Conservation (phyloP, 23 red algal genomes). For the Gracilariopsis chorda region DNA sequence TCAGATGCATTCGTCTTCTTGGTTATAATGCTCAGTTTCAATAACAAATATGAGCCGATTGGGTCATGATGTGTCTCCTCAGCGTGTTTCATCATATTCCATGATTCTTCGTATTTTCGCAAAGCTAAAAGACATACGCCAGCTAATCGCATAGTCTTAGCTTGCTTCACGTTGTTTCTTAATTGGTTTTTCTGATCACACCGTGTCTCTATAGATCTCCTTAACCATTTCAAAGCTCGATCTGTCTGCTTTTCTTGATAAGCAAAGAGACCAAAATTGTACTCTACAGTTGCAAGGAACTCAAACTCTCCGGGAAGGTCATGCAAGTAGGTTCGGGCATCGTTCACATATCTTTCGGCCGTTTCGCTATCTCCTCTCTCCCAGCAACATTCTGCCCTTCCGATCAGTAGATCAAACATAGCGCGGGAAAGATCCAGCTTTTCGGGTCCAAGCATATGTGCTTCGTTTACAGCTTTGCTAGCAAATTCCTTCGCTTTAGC, state of each 20-base stretch:
- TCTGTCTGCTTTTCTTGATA: conserved; percentile 50
- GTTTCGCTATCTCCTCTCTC: conserved; percentile 28
- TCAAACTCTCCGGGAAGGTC: conserved; percentile 58
- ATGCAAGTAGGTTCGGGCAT: conserved; percentile 32
- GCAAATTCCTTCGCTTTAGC: conserved; percentile 53
- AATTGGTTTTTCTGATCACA: conserved; percentile 8
- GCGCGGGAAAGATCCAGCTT: conserved; percentile 7
- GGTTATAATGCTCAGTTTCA: conserved; percentile 65
- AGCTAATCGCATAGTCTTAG: conserved; percentile 52
- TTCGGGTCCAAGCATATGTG: neutral
- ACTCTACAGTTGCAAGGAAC: conserved; percentile 63
- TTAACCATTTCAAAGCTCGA: conserved; percentile 52
- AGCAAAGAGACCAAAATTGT: conserved; percentile 65
- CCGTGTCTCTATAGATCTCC: conserved; percentile 56
- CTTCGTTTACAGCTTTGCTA: neutral
- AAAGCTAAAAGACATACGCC: conserved; percentile 69
- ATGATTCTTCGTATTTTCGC: conserved; percentile 55
- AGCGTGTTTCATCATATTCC: conserved; percentile 57
- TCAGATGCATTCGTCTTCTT: conserved; percentile 23
- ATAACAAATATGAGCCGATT: conserved; percentile 55
- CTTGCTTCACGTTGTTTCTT: conserved; percentile 54
- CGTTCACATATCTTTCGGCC: conserved; percentile 37
- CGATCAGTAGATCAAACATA: conserved; percentile 69
- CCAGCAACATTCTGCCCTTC: conserved; percentile 67
- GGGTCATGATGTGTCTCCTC: conserved; percentile 60